These are phyloP conservation scores for Apiotrichum veenhuisii DNA, from an alignment of 1,284 basidiomycete genomes.

Conservation along the genomic window DNA sequence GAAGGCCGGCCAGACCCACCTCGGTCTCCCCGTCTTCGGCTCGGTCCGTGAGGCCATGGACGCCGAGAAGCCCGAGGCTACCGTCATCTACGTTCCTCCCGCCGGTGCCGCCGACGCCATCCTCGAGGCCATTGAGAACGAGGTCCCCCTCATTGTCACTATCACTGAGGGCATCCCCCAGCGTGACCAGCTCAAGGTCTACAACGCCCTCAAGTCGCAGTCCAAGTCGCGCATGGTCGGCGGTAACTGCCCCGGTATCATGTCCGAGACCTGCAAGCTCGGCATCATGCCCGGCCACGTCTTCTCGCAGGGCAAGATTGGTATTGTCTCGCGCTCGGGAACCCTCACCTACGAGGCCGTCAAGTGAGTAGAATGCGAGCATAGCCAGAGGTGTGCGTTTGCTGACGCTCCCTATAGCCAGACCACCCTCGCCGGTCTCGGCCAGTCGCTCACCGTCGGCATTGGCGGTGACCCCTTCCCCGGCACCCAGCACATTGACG, in stretches of 20 bases:
- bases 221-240: constrained; percentile 91
- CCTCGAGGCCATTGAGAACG: constrained; percentile 94
- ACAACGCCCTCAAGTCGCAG: constrained; percentile 90
- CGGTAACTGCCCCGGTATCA: constrained; percentile 93
- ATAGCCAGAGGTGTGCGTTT: too few species aligned
- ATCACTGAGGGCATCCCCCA: constrained; percentile 98
- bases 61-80: constrained; percentile 80
- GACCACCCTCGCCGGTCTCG: constrained; percentile 92
- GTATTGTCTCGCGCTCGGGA: constrained; percentile 94
- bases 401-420: constrained; percentile 56
- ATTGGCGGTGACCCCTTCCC: constrained; percentile 98
- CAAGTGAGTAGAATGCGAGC: constrained; percentile 43
- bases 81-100: constrained; percentile 93
- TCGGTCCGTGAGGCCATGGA: constrained; percentile 85
- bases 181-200: constrained; percentile 87
- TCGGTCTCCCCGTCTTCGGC: constrained; percentile 93
- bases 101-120: constrained; percentile 90
- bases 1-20: constrained; percentile 93
- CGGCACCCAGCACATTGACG: constrained; percentile 84
- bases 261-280: constrained; percentile 98
- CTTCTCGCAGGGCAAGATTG: constrained; percentile 90
- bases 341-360: constrained; percentile 57
- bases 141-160: constrained; percentile 92
- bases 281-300: constrained; percentile 99
- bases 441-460: constrained; percentile 93